A percentile compares a stretch with the other conserved stretches of the same genome.
Conservation (phyloP, 2,329 filamentous ascomycete species). For the Alternaria rosae region DNA sequence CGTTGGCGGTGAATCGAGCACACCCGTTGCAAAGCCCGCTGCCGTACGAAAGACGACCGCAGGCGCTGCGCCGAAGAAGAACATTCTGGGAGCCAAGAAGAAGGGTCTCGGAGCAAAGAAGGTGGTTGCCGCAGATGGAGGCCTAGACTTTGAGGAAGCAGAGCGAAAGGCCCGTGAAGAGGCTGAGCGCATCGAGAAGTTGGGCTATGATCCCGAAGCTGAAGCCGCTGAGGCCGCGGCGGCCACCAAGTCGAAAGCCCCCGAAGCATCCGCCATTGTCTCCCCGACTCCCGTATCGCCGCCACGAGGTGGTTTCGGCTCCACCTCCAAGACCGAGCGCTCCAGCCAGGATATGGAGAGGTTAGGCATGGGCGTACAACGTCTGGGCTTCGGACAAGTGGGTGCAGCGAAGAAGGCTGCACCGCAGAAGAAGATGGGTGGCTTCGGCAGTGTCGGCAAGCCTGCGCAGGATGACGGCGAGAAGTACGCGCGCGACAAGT, state of each 20-base stretch:
- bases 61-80: constrained; percentile 76
- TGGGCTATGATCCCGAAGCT: constrained; percentile 93
- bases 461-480: constrained; percentile 75
- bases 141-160: constrained; percentile 91
- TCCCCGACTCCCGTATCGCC: constrained; percentile 80
- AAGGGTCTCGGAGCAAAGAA: constrained; percentile 71
- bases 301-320: constrained; percentile 66
- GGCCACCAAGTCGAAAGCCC: constrained; percentile 49
- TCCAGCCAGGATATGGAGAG: constrained; percentile 82
- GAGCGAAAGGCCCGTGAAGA: constrained; percentile 98
- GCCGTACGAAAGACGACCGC: constrained; percentile 79
- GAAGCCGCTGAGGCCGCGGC: constrained; percentile 61
- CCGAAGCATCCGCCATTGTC: constrained; percentile 67
- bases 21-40: constrained; percentile 73
- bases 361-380: constrained; percentile 84
- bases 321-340: constrained; percentile 61
- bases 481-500: constrained; percentile 84
- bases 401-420: constrained; percentile 65
- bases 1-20: constrained; percentile 57
- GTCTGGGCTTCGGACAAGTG: constrained; percentile 88
- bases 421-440: constrained; percentile 77
- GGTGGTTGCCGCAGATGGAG: constrained; percentile 69
- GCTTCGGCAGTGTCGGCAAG: constrained; percentile 87
- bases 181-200: constrained; percentile 91
- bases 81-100: constrained; percentile 81